Base-by-base conservation (phyloP, 257 asterid genomes). In the Nyctanthes arbortristis region DNA sequence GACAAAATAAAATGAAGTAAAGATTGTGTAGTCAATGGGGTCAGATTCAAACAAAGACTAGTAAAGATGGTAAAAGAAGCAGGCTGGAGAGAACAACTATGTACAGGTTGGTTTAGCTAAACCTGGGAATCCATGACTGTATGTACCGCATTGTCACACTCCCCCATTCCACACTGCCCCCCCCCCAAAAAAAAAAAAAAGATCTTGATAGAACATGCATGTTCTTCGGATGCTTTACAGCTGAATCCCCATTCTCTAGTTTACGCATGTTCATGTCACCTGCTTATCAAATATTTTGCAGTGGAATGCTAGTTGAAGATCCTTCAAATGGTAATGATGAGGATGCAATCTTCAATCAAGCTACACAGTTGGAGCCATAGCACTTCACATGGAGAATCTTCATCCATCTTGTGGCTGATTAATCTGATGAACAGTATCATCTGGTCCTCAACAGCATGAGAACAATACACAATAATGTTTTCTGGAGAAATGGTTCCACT, bases 261-360 rank as follows among this genome's bases (percentile, higher is more conserved):
- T 52, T 22, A 52, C 59, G 10, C 24, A 8, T 22, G 47, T 4
- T 39, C 13, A 39, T 69, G n/a, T 74, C 35, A 71, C 72, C 7
- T n/a, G n/a, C 9, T 65, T 62, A 8, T 58, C 66, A 55, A 30
- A 73, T 33, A 18, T 63, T n/a, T 54, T 79, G 67, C 87, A 94
- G 99, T 77, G 97, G 99, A 49, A 89, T 89, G 97, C 82, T 81
- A 39, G 87, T 86, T 63, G 89, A 86, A 86, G 92, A 75, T 69
- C 92, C 89, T 22, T n/a, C 83, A 36, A 79, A 86, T 74, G 74
- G 78, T 18, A 73, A 79, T 35, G 84, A 83, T 16, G 87, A 81
- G 31, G 92, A 83, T 74, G 80, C 87, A 61, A 83, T 86, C 30
- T 83, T 86, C 62, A 83, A 86, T 29, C 92, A 83, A 84, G 92